Conservation (phyloP, 2,329 filamentous ascomycete genomes). For the Alternaria ventricosa region DNA sequence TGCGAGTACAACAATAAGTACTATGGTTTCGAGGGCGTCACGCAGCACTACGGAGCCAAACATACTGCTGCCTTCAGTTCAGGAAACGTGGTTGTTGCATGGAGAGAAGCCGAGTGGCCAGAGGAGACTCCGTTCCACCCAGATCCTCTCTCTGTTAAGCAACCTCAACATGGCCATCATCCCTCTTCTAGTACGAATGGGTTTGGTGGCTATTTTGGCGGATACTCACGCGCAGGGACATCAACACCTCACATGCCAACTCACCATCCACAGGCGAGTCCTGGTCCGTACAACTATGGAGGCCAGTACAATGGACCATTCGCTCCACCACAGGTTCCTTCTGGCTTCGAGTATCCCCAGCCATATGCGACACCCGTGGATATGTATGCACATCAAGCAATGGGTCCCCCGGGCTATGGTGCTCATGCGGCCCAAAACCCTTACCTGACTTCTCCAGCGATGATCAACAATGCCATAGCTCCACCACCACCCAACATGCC, state of each 20-base stretch:
- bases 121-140: conserved; percentile 74
- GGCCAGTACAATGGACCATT: conserved; percentile 46
- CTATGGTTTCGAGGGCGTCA: conserved; percentile 78
- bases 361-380: conserved; percentile 39
- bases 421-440: conserved; percentile 28
- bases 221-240: conserved; percentile 47
- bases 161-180: conserved; percentile 43
- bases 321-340: conserved; percentile 41
- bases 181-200: conserved; percentile 27
- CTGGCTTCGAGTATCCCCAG: conserved; percentile 41
- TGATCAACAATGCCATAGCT: conserved; percentile 35
- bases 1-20: conserved; percentile 70
- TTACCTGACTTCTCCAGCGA: conserved; percentile 43
- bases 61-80: conserved; percentile 74
- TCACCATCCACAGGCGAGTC: conserved; percentile 46
- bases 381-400: conserved; percentile 37
- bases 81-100: conserved; percentile 76
- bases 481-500: conserved; percentile 31
- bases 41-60: conserved; percentile 85
- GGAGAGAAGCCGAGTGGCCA: conserved; percentile 80
- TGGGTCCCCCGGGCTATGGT: conserved; percentile 40
- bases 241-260: conserved; percentile 46
- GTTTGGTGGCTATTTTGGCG: conserved; percentile 43
- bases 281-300: conserved; percentile 46
- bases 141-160: conserved; percentile 59